Evolutionary conservation across 2,329 filamentous ascomycete genomes (phyloP).

Genomic region (Phyllachora maydis): DNA sequence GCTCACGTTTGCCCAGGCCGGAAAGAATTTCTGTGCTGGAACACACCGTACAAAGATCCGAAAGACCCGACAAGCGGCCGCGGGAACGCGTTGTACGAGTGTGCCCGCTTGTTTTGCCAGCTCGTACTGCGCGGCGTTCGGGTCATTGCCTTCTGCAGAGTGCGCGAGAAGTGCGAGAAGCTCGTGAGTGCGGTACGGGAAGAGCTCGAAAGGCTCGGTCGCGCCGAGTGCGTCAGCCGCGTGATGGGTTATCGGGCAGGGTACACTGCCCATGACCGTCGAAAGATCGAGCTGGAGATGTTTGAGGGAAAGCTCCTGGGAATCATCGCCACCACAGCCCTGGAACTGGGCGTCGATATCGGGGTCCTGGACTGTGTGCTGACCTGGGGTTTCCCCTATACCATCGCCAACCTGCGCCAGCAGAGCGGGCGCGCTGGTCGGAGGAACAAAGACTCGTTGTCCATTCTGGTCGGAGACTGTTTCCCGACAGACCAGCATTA

Average conservation of each 20-base stretch:
- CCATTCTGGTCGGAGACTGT: conserved; percentile 71
- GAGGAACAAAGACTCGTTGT: conserved; percentile 82
- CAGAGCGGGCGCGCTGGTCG: conserved; percentile 86
- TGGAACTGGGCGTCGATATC: conserved; percentile 91
- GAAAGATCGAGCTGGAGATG: conserved; percentile 85
- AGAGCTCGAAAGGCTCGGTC: conserved; percentile 53
- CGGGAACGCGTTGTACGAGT: conserved; percentile 63
- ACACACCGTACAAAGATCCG: conserved; percentile 85
- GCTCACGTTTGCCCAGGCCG: conserved; percentile 14
- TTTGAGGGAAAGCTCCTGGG: conserved; percentile 87
- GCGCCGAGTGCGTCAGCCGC: conserved; percentile 52
- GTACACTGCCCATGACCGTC: conserved; percentile 78
- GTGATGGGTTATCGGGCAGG: conserved; percentile 95
- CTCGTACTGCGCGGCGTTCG: conserved; percentile 73
- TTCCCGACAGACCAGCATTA: conserved; percentile 90
- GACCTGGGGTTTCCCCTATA: conserved; percentile 87
- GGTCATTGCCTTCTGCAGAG: conserved; percentile 80
- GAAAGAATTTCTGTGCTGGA: conserved; percentile 96
- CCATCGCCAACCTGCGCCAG: conserved; percentile 82
- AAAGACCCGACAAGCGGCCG: conserved; percentile 71
- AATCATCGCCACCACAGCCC: conserved; percentile 79
- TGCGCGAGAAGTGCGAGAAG: conserved; percentile 75
- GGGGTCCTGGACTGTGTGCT: conserved; percentile 85
- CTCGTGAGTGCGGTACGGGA: conserved; percentile 61
- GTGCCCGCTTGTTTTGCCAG: conserved; percentile 79